phyloP scores from a whole-genome alignment of 2,329 filamentous ascomycete genomes.

The Talaromyces sp. region DNA sequence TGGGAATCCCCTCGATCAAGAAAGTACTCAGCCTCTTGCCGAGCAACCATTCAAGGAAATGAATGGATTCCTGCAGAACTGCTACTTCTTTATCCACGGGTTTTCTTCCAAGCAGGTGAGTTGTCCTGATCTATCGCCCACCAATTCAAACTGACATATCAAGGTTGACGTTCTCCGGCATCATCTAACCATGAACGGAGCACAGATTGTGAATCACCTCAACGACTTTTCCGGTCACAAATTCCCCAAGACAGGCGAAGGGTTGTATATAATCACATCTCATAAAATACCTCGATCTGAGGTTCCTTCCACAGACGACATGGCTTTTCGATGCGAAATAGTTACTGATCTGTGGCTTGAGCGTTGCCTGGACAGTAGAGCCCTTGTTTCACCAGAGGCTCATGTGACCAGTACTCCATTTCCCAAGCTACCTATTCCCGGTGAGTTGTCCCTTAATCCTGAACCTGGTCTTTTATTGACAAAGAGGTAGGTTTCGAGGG shows the following conservation, averaged over 20 bases:
- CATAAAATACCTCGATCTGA: conserved; percentile 28
- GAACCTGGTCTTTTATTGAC: conserved; percentile 12
- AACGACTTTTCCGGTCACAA: conserved; percentile 28
- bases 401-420: conserved; percentile 76
- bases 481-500: conserved; percentile 52
- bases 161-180: conserved; percentile 33
- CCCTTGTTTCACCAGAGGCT: conserved; percentile 61
- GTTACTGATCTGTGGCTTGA: conserved; percentile 95
- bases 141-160: conserved; percentile 11
- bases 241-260: conserved; percentile 28
- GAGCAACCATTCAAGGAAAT: conserved; percentile 21
- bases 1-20: conserved; percentile 21
- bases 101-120: conserved; percentile 51
- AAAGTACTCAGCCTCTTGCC: background rate
- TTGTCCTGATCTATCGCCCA: conserved; percentile 10
- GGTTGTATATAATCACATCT: conserved; percentile 35
- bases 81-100: conserved; percentile 56
- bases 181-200: conserved; percentile 38
- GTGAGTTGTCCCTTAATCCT: conserved; percentile 22
- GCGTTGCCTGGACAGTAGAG: conserved; percentile 72
- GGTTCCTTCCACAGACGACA: conserved; percentile 34
- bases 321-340: conserved; percentile 39
- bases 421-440: conserved; percentile 59
- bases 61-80: conserved; percentile 49
- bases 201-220: conserved; percentile 29